phyloP scores from a whole-genome alignment of 768 basidiomycete genomes.

The Gloeophyllum trabeum region DNA sequence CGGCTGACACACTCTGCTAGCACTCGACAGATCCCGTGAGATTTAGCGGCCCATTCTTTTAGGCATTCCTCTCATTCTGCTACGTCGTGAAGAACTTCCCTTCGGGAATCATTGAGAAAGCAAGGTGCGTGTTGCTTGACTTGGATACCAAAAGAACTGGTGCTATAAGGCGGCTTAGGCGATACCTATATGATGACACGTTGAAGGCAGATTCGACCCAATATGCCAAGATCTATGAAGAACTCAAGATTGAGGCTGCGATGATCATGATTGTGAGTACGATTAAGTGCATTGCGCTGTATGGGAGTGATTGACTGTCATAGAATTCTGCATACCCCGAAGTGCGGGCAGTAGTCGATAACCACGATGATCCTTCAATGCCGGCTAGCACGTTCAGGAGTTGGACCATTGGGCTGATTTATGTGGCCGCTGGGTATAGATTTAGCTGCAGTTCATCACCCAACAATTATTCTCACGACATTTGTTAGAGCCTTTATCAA shows the following conservation, averaged over 20 bases:
- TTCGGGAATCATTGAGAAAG: background rate
- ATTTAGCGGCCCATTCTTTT: no score
- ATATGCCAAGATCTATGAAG: conserved; percentile 11
- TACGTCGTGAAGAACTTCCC: background rate
- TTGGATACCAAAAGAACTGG: background rate
- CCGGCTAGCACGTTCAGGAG: conserved; percentile 12
- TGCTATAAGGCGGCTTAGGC: conserved; percentile 2
- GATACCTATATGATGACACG: conserved; percentile 9
- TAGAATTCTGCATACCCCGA: conserved; percentile 5
- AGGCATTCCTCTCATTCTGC: no score
- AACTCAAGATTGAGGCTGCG: conserved; percentile 17
- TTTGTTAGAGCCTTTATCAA: conserved; percentile 17
- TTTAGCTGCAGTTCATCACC: no score
- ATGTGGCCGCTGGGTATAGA: conserved; percentile 6
- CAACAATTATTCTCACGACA: no score
- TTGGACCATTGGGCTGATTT: conserved; percentile 20
- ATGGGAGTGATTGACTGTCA: background rate
- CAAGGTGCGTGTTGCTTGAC: background rate
- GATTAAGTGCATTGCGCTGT: no score
- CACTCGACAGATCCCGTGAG: no score
- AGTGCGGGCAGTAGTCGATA: background rate
- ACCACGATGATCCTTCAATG: conserved; percentile 1
- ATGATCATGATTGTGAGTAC: conserved; percentile 13
- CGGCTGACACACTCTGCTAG: no score
- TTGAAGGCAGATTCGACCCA: conserved; percentile 8